Evolutionary conservation across 495 filamentous ascomycete species (phyloP).

Genomic region (Monascus purpureus): DNA sequence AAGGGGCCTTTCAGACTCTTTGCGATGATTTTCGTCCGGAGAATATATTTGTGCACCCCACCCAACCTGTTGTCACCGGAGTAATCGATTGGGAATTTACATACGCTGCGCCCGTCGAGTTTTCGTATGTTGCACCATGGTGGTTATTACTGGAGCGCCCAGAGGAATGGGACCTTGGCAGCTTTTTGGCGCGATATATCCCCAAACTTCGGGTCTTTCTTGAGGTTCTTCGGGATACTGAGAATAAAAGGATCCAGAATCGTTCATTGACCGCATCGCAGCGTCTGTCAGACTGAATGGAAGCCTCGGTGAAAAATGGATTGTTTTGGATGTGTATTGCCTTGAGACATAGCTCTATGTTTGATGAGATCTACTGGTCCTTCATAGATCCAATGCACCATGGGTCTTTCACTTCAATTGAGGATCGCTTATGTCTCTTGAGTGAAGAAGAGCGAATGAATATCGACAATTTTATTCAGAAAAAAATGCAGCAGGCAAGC

Average conservation of each 20-base stretch:
- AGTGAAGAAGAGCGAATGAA: conserved; percentile 9
- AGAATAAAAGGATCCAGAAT: conserved; percentile 9
- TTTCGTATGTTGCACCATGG: conserved; percentile 25
- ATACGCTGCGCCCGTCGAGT: conserved; percentile 26
- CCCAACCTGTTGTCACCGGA: conserved; percentile 5
- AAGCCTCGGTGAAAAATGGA: conserved; percentile 11
- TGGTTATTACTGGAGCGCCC: conserved; percentile 26
- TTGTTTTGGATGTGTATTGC: conserved; percentile 19
- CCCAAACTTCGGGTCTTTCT: conserved; percentile 10
- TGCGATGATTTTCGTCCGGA: conserved; percentile 10
- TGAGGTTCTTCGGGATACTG: conserved; percentile 10
- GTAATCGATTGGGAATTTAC: conserved; percentile 29
- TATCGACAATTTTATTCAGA: conserved; percentile 8
- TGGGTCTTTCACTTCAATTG: conserved; percentile 10
- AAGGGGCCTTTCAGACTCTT: conserved; percentile 10
- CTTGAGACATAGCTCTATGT: conserved; percentile 11
- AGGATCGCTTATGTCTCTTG: conserved; percentile 7
- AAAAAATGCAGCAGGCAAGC: conserved; percentile 6
- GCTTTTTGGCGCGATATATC: conserved; percentile 7
- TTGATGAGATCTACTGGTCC: conserved; percentile 19
- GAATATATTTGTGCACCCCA: conserved; percentile 11
- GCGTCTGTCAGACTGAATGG: conserved; percentile 12
- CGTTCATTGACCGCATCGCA: conserved; percentile 9
- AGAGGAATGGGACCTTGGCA: conserved; percentile 21
- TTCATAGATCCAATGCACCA: conserved; percentile 12